phyloP scores from a whole-genome alignment of 441 rosid species.

The Metrosideros polymorpha region DNA sequence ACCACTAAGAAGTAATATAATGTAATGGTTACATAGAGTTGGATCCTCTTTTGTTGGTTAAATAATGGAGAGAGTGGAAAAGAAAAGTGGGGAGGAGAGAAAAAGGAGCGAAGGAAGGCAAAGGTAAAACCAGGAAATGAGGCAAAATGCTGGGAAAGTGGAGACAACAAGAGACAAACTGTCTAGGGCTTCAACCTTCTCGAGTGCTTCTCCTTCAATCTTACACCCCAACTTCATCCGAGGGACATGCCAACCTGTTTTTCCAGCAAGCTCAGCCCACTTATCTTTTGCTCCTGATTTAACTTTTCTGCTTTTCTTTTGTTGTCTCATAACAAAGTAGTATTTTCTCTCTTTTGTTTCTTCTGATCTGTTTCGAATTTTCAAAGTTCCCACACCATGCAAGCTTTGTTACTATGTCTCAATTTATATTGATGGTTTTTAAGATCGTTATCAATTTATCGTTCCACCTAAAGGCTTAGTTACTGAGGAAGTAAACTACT shows the following conservation, averaged over 20 bases:
- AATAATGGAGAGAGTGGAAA: background rate
- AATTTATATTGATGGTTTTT: background rate
- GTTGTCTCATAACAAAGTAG: background rate
- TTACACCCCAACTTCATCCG: background rate
- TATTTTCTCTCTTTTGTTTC: background rate
- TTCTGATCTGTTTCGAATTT: background rate
- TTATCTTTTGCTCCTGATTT: background rate
- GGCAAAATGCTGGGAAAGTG: slow-evolving; percentile 42
- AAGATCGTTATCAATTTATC: background rate
- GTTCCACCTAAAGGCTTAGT: background rate
- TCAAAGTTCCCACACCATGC: background rate
- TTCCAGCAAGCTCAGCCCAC: background rate
- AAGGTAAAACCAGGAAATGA: slow-evolving; percentile 41
- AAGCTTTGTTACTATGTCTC: background rate
- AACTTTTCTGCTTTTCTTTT: background rate
- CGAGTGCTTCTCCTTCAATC: slow-evolving; percentile 19
- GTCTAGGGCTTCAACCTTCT: slow-evolving; percentile 22
- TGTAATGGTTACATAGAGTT: background rate
- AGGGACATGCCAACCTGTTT: background rate
- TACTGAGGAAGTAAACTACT: background rate
- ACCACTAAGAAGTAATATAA: background rate
- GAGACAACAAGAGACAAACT: slow-evolving; percentile 34
- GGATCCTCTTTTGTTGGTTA: background rate
- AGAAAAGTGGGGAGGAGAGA: background rate
- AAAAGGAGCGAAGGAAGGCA: no score